Base-by-base conservation (phyloP, 2,329 filamentous ascomycete genomes). In the Verticillium alfalfae region DNA sequence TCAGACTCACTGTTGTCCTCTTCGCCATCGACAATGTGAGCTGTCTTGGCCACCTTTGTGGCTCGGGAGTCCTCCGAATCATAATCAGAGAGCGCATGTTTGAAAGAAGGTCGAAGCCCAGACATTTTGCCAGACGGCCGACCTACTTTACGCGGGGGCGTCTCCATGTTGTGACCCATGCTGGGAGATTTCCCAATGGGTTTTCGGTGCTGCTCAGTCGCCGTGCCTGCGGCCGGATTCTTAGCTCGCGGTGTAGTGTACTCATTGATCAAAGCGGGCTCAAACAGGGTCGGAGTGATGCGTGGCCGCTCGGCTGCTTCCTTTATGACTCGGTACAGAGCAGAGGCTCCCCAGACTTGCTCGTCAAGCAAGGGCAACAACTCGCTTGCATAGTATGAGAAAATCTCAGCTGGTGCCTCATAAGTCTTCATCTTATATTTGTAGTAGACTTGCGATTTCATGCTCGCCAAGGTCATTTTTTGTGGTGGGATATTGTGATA, bases 71-170 rank as follows among this genome's bases (percentile, higher is more conserved):
- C 74, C 16, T 77, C 78, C 57, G 72, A 73, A 13, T 76, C 77
- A 9, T 77, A 66, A 31, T 74, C 72, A 2, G 72, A 70, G 26
- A 71, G 67, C 10, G 82, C 77, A 63, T 84, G 84, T 65, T 78
- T 80, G 8, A 76, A 72, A 15, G 72, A 70, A 0, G 77, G 74
- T 4, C 81, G 77, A 34, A 84, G 71, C 22, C 70, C 73, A 5
- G 81, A 79, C 52, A 75, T 77, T 62, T 80, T 82, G 34, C 79
- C 79, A 15, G 75, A 72, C n/a, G 56, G 56, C 37, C 56, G 56
- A 18, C 56, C 56, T n/a, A 37, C 18, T 34, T 41, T 58, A 9
- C 56, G 56, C 22, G n/a, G 56, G 26, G 56, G 56, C 9, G 56
- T 58, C 37, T 58, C 56, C 18, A 58, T 15, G 13, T 16, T 39